Evolutionary conservation across 2,329 filamentous ascomycete genomes (phyloP).

Genomic region (Colletotrichum higginsianum): DNA sequence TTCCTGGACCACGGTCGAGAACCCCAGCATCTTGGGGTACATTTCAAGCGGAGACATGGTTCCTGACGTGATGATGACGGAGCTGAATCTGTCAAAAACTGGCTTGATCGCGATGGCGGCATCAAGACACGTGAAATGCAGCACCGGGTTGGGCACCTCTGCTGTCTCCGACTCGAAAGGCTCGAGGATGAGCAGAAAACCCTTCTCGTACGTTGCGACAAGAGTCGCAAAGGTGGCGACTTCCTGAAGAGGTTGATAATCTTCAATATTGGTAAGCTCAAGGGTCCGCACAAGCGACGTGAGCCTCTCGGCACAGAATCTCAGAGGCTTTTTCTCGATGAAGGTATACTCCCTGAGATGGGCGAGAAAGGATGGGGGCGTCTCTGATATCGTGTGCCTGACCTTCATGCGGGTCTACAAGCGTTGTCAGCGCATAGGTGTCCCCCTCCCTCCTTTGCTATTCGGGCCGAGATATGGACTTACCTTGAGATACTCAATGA

Average conservation of each 20-base stretch:
- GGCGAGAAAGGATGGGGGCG: conserved; percentile 90
- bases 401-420: conserved; percentile 94
- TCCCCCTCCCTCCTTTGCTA: no score
- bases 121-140: conserved; percentile 97
- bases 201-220: conserved; percentile 96
- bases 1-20: conserved; percentile 92
- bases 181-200: conserved; percentile 96
- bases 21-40: conserved; percentile 99
- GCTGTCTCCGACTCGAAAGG: conserved; percentile 96
- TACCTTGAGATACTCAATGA: conserved; percentile 95
- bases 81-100: conserved; percentile 97
- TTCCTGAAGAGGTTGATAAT: conserved; percentile 96
- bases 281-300: conserved; percentile 95
- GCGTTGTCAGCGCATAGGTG: not conserved
- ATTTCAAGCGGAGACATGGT: conserved; percentile 98
- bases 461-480: not conserved
- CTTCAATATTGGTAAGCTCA: conserved; percentile 97
- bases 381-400: conserved; percentile 96
- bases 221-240: conserved; percentile 98
- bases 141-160: conserved; percentile 94
- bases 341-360: conserved; percentile 97
- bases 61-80: conserved; percentile 97
- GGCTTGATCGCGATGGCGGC: conserved; percentile 98
- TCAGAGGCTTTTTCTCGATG: conserved; percentile 94
- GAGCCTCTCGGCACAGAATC: conserved; percentile 94